phyloP scores from a whole-genome alignment of 225 moss, liverwort and hornwort species.

The Marchantia paleacea region DNA sequence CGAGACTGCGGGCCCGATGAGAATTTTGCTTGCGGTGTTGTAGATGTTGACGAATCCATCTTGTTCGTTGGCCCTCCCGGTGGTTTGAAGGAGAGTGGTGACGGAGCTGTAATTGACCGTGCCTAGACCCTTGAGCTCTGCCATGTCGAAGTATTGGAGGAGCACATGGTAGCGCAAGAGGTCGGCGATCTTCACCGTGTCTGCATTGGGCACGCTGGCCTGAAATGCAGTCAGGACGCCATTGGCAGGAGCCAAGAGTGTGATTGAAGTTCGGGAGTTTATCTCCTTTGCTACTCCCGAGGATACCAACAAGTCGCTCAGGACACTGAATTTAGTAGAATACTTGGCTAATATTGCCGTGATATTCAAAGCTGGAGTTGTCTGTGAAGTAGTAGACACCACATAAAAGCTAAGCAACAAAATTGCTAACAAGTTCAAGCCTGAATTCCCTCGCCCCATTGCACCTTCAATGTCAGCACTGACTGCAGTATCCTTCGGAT shows the following conservation, averaged over 20 bases:
- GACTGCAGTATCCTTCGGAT: background rate
- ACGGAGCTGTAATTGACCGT: constrained; percentile 29
- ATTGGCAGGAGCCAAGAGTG: constrained; percentile 39
- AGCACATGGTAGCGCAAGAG: constrained; percentile 42
- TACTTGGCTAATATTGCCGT: constrained; percentile 7
- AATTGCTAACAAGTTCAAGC: constrained; percentile 4
- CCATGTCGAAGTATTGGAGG: constrained; percentile 42
- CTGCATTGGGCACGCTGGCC: constrained; percentile 30
- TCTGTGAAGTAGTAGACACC: background rate
- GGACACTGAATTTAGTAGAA: constrained; percentile 36
- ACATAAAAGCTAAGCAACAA: constrained; percentile 6
- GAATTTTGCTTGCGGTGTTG: constrained; percentile 17
- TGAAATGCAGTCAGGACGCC: constrained; percentile 29
- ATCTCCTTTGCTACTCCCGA: constrained; percentile 48
- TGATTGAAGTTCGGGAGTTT: constrained; percentile 41
- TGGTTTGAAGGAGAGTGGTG: constrained; percentile 66
- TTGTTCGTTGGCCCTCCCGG: constrained; percentile 42
- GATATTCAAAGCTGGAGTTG: constrained; percentile 27
- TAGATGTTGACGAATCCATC: constrained; percentile 60
- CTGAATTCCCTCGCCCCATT: constrained; percentile 18
- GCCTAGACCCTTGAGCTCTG: constrained; percentile 32
- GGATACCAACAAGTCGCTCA: constrained; percentile 15
- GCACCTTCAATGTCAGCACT: background rate
- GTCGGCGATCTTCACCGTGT: constrained; percentile 34
- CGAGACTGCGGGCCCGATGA: constrained; percentile 32